A percentile compares a stretch with the other conserved stretches of the same genome.
Evolutionary conservation across 2,329 filamentous ascomycete genomes (phyloP).

Genomic region (Chrysoporthe austroafricana): DNA sequence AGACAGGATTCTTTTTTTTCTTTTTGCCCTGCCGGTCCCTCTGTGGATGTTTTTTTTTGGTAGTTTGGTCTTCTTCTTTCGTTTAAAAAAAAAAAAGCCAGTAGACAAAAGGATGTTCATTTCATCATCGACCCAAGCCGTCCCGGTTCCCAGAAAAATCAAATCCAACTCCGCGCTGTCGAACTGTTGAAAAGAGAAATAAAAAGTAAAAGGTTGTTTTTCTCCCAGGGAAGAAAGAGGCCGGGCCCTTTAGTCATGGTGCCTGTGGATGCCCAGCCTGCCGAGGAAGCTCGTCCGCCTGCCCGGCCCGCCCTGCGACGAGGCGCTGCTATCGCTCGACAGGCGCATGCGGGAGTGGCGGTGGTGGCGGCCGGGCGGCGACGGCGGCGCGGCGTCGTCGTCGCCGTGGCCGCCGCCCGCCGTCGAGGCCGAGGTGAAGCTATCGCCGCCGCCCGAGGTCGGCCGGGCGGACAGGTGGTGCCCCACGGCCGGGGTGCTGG

Average conservation of each 20-base stretch:
- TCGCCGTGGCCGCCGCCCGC: constrained; percentile 25
- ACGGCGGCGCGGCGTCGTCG: constrained; percentile 29
- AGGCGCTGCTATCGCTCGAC: constrained; percentile 22
- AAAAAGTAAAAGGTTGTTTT: not conserved
- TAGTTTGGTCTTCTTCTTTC: not conserved
- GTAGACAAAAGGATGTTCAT: constrained; percentile 18
- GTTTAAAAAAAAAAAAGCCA: too few species aligned
- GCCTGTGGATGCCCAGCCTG: constrained; percentile 23
- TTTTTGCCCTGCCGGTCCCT: not conserved
- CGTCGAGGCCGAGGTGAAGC: constrained; percentile 37
- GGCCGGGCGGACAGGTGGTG: constrained; percentile 28
- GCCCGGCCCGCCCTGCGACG: constrained; percentile 16
- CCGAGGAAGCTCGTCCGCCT: constrained; percentile 27
- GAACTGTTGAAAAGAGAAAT: not conserved
- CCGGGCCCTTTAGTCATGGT: constrained; percentile 3
- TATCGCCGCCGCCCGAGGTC: constrained; percentile 44
- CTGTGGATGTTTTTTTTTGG: not conserved
- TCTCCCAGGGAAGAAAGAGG: too few species aligned
- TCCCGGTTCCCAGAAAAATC: not conserved
- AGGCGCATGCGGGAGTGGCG: constrained; percentile 9
- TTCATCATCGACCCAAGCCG: constrained; percentile 4
- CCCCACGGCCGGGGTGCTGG: constrained; percentile 24
- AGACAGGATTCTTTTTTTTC: constrained; percentile 4
- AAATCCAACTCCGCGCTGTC: constrained; percentile 23
- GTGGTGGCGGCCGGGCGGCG: constrained; percentile 9